Conservation (phyloP, 2,329 filamentous ascomycete species). For the Colletotrichum tamarilloi region DNA sequence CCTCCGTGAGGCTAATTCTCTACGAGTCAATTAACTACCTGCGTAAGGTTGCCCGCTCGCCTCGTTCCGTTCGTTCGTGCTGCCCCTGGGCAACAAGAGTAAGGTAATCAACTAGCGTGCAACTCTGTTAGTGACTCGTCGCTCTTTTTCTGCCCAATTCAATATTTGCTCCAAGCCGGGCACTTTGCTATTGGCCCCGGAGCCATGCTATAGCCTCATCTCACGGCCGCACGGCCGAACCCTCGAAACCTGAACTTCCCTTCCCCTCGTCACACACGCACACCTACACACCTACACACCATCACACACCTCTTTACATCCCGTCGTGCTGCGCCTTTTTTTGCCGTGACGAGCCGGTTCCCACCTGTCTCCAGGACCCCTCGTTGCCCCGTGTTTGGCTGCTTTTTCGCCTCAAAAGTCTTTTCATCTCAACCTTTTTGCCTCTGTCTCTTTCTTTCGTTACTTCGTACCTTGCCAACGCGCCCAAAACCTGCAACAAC, state of each 20-base stretch:
- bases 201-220: slow-evolving; percentile 21
- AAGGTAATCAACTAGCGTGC: not conserved
- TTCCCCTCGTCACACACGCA: not conserved
- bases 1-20: not conserved
- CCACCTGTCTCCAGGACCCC: slow-evolving; percentile 6
- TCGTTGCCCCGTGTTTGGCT: slow-evolving; percentile 17
- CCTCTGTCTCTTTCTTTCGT: not conserved
- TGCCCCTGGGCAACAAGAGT: not conserved
- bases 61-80: not conserved
- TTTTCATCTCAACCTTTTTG: slow-evolving; percentile 27
- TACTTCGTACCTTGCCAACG: too few relatives aligned
- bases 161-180: not conserved
- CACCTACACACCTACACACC: not conserved
- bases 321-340: not conserved
- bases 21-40: not conserved
- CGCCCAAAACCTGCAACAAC: not conserved
- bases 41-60: not conserved
- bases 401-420: not conserved
- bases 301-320: not conserved
- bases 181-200: not conserved
- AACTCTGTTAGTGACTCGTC: not conserved
- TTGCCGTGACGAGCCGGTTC: slow-evolving; percentile 22
- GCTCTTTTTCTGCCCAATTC: not conserved
- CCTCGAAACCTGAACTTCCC: slow-evolving; percentile 24
- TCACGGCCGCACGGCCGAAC: slow-evolving; percentile 15